phyloP scores from a whole-genome alignment of 2,329 filamentous ascomycete genomes.

The Cercospora citrullina region DNA sequence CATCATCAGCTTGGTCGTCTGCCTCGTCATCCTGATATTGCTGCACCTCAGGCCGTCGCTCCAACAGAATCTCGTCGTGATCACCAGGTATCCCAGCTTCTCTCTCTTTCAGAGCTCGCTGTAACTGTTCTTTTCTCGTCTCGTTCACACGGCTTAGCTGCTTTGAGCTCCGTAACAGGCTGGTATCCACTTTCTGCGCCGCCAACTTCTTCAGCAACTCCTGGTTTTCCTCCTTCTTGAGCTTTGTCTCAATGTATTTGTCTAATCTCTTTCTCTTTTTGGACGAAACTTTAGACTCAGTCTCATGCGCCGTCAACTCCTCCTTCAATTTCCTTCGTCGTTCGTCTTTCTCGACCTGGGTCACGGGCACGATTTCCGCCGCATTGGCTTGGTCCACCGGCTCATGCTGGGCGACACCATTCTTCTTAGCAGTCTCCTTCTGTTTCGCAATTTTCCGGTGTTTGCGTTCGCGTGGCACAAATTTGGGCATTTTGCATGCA shows the following conservation, averaged over 20 bases:
- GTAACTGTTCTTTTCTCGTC: conserved; percentile 68
- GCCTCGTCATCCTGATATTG: conserved; percentile 20
- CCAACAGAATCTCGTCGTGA: conserved; percentile 56
- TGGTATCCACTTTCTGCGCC: conserved; percentile 76
- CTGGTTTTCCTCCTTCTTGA: conserved; percentile 89
- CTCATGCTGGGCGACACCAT: conserved; percentile 41
- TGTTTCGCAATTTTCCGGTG: conserved; percentile 65
- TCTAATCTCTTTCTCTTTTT: conserved; percentile 69
- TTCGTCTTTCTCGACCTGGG: conserved; percentile 56
- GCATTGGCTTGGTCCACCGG: conserved; percentile 57
- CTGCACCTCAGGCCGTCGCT: conserved; percentile 35
- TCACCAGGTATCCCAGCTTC: conserved; percentile 60
- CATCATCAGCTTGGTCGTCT: conserved; percentile 19
- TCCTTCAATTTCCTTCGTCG: conserved; percentile 54
- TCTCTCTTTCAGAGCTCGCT: conserved; percentile 63
- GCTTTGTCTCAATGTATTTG: conserved; percentile 81
- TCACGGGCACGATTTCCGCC: conserved; percentile 47
- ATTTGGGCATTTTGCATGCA: conserved; percentile 40
- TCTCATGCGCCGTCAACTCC: conserved; percentile 55
- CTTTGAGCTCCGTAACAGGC: conserved; percentile 73
- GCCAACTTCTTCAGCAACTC: conserved; percentile 82
- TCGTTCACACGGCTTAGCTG: conserved; percentile 71
- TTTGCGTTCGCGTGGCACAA: conserved; percentile 59
- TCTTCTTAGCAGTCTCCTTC: conserved; percentile 35
- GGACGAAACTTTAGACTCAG: conserved; percentile 57